Percentiles rank a stretch among this genome's conserved stretches.
Evolutionary conservation across 2,329 filamentous ascomycete genomes (phyloP).

Genomic region (Aspergillus sp.): DNA sequence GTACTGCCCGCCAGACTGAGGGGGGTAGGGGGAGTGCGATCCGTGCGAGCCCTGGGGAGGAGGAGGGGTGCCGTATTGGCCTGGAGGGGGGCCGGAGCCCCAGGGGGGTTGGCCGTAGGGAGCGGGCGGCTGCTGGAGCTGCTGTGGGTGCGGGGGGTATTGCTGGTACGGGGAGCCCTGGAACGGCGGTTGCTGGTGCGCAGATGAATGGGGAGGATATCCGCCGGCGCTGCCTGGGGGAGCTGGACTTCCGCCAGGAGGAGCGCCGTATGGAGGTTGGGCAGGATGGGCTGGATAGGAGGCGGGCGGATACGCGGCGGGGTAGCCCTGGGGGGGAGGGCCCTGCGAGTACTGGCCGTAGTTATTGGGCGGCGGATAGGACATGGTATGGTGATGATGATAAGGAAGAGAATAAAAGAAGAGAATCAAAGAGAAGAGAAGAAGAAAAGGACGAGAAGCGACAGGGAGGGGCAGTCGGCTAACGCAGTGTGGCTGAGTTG

Average conservation of each 20-base stretch:
- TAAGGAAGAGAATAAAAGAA: neutral
- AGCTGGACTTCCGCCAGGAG: neutral
- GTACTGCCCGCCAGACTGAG: neutral
- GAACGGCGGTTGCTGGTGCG: constrained; percentile 7
- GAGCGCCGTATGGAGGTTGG: neutral
- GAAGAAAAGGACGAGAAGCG: neutral
- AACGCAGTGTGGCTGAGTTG: neutral
- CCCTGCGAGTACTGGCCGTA: constrained; percentile 10
- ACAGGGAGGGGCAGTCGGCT: neutral
- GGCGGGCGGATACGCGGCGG: constrained; percentile 8
- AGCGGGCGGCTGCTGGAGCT: neutral
- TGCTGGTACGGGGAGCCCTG: constrained; percentile 5
- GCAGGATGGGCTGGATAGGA: neutral
- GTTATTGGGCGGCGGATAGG: constrained; percentile 3
- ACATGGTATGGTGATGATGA: neutral
- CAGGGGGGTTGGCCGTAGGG: constrained; percentile 4
- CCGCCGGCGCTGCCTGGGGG: neutral
- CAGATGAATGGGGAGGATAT: neutral
- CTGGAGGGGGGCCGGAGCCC: constrained; percentile 6
- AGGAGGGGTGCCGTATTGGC: constrained; percentile 1
- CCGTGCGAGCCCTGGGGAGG: neutral
- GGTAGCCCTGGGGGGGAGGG: constrained; percentile 11
- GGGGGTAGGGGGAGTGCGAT: neutral
- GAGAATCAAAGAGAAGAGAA: neutral
- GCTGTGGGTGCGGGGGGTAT: constrained; percentile 10